Evolutionary conservation across 495 filamentous ascomycete species (phyloP).

Genomic region (Glonium stellatum): DNA sequence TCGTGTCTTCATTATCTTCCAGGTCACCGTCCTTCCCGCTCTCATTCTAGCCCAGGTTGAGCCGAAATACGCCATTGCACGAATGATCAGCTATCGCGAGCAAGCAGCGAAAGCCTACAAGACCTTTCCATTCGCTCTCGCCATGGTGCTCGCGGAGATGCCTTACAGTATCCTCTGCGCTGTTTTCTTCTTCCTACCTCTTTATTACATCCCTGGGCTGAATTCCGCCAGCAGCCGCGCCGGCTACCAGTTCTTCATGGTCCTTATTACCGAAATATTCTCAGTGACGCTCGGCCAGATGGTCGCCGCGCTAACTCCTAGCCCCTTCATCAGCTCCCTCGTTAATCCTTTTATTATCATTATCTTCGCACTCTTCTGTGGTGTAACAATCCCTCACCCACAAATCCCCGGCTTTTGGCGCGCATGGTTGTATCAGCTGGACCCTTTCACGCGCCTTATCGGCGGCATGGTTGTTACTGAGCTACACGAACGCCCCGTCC

Average conservation of each 20-base stretch:
- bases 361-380: slow-evolving; percentile 76
- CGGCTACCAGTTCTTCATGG: slow-evolving; percentile 77
- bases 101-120: slow-evolving; percentile 71
- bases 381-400: slow-evolving; percentile 67
- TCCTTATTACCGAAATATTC: slow-evolving; percentile 70
- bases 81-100: slow-evolving; percentile 72
- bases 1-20: slow-evolving; percentile 78
- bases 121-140: slow-evolving; percentile 61
- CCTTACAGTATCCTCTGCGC: slow-evolving; percentile 71
- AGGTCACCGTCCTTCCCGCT: slow-evolving; percentile 67
- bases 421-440: slow-evolving; percentile 72
- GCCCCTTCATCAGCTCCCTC: slow-evolving; percentile 61
- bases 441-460: slow-evolving; percentile 79
- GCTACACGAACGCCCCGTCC: slow-evolving; percentile 56
- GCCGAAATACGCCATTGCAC: slow-evolving; percentile 67
- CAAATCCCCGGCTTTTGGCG: slow-evolving; percentile 75
- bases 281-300: slow-evolving; percentile 65
- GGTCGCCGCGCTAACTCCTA: slow-evolving; percentile 62
- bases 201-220: slow-evolving; percentile 61
- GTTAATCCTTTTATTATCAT: slow-evolving; percentile 74
- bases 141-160: slow-evolving; percentile 67
- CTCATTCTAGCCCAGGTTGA: slow-evolving; percentile 73
- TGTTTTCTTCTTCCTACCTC: slow-evolving; percentile 63
- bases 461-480: slow-evolving; percentile 71
- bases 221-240: slow-evolving; percentile 50